Evolutionary conservation across 2,329 filamentous ascomycete species (phyloP).

Genomic region (Alternaria burnsii): DNA sequence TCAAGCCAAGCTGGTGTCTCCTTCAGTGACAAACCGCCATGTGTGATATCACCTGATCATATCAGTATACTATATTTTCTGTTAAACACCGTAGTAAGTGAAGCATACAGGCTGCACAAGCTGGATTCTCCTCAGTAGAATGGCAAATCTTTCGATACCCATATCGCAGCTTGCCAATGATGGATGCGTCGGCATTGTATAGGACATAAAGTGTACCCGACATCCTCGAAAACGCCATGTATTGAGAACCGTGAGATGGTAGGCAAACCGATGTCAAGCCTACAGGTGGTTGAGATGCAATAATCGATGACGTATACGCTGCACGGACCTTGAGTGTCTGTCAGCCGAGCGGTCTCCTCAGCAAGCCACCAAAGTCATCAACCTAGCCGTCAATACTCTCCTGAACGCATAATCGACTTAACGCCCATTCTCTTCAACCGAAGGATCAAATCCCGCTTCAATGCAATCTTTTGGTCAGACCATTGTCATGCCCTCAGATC

Average conservation of each 20-base stretch:
- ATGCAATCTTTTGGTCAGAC: too few relatives aligned
- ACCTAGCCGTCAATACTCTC: too few relatives aligned
- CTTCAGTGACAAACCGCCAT: not conserved
- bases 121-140: not conserved
- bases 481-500: not conserved
- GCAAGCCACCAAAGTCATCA: too few relatives aligned
- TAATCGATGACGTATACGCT: too few relatives aligned
- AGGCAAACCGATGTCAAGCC: too few relatives aligned
- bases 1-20: constrained; percentile 1
- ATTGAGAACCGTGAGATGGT: not conserved
- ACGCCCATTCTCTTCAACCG: too few relatives aligned
- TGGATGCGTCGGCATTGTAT: constrained; percentile 2
- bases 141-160: constrained; percentile 3
- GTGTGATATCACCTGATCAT: not conserved
- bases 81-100: not conserved
- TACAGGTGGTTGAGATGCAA: too few relatives aligned
- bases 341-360: too few relatives aligned
- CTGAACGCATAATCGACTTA: too few relatives aligned
- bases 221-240: not conserved
- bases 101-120: constrained; percentile 3
- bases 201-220: not conserved
- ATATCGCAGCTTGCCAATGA: constrained; percentile 1
- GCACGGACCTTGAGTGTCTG: too few relatives aligned
- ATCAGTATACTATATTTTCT: too few relatives aligned
- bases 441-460: too few relatives aligned